A percentile compares a stretch with the other conserved stretches of the same genome.
phyloP scores from a whole-genome alignment of 1,139 yeast species.

The Saccharomyces pastorianus region DNA sequence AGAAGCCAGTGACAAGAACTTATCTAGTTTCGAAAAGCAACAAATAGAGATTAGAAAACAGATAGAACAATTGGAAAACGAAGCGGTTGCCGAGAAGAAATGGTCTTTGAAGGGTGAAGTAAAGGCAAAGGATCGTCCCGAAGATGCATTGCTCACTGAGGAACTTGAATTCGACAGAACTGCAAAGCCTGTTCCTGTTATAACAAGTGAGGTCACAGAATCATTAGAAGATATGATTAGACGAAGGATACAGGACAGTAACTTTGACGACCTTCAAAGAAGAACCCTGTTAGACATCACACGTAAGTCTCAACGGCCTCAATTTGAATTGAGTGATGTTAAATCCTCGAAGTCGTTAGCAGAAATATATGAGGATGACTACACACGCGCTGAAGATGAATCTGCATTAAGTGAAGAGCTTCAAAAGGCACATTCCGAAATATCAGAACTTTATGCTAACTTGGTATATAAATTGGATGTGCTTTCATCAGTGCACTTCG shows the following conservation, averaged over 20 bases:
- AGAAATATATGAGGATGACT: slow-evolving; percentile 84
- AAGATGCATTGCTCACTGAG: slow-evolving; percentile 67
- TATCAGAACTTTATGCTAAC: slow-evolving; percentile 53
- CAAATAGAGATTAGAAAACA: slow-evolving; percentile 70
- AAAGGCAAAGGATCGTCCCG: slow-evolving; percentile 69
- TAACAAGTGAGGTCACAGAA: slow-evolving; percentile 82
- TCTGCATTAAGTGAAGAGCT: slow-evolving; percentile 52
- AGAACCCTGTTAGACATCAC: slow-evolving; percentile 57
- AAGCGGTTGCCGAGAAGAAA: slow-evolving; percentile 79
- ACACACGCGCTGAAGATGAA: slow-evolving; percentile 40
- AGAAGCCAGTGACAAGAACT: slow-evolving; percentile 34
- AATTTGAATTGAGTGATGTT: slow-evolving; percentile 72
- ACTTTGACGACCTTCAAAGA: slow-evolving; percentile 80
- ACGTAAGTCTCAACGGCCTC: slow-evolving; percentile 28
- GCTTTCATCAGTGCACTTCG: slow-evolving; percentile 83
- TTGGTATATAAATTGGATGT: slow-evolving; percentile 75
- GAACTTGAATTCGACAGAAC: slow-evolving; percentile 67
- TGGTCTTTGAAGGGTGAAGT: slow-evolving; percentile 97
- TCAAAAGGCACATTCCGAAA: slow-evolving; percentile 68
- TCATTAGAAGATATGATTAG: slow-evolving; percentile 81
- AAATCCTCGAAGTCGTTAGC: slow-evolving; percentile 86
- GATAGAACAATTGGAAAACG: slow-evolving; percentile 72
- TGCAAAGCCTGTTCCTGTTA: slow-evolving; percentile 83
- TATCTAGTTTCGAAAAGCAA: slow-evolving; percentile 79
- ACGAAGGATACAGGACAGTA: slow-evolving; percentile 62